phyloP scores from a whole-genome alignment of 2,329 filamentous ascomycete genomes.

The Botrytis medusae region DNA sequence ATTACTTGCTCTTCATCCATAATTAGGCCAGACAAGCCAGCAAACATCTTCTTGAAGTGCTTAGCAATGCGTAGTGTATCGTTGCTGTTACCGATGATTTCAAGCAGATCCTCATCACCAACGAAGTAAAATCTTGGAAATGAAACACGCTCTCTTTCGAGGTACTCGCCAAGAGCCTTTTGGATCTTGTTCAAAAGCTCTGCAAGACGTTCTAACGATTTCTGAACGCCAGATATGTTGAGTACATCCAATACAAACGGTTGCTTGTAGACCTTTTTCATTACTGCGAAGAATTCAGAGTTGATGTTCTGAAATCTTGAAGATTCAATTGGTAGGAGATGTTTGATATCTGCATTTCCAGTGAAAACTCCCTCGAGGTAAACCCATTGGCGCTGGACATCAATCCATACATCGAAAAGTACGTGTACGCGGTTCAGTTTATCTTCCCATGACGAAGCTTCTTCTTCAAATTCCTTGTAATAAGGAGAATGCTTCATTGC shows the following conservation, averaged over 20 bases:
- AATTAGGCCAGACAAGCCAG: conserved; percentile 83
- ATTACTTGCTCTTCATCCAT: conserved; percentile 92
- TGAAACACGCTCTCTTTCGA: conserved; percentile 94
- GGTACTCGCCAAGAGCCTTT: conserved; percentile 95
- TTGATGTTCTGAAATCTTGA: conserved; percentile 99
- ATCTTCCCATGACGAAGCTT: conserved; percentile 95
- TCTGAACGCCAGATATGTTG: conserved; percentile 92
- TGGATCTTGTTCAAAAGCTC: conserved; percentile 98
- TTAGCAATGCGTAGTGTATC: conserved; percentile 95
- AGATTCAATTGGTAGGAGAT: conserved; percentile 92
- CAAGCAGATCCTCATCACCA: conserved; percentile 93
- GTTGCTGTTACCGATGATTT: conserved; percentile 99
- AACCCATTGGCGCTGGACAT: conserved; percentile 99
- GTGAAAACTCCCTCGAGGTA: conserved; percentile 99
- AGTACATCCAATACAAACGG: conserved; percentile 95
- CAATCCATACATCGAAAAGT: conserved; percentile 98
- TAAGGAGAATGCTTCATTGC: conserved; percentile 99
- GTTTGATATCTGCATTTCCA: conserved; percentile 98
- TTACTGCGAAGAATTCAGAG: conserved; percentile 96
- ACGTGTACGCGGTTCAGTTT: conserved; percentile 97
- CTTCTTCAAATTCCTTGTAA: conserved; percentile 99
- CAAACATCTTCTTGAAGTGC: conserved; percentile 99
- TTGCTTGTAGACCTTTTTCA: conserved; percentile 98
- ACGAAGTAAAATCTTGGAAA: conserved; percentile 99
- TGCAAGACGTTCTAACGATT: conserved; percentile 91